A percentile compares a stretch with the other conserved stretches of the same genome.
phyloP scores from a whole-genome alignment of 306 rosid species.

The Castanospermum australe region DNA sequence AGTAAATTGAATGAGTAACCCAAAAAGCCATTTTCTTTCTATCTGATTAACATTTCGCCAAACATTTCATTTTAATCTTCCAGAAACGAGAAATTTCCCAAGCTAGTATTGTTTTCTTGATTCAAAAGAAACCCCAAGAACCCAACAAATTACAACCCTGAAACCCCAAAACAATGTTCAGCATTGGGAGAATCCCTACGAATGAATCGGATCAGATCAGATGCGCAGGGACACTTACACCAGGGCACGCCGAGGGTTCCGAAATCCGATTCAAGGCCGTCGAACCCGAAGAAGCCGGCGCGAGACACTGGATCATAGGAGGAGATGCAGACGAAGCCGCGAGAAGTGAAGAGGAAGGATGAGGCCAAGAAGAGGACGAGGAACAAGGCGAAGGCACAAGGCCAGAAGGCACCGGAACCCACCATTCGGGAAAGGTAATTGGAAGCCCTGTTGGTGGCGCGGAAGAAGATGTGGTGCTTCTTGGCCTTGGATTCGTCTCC shows the following conservation, averaged over 20 bases:
- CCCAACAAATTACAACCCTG: neutral
- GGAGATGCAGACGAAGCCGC: constrained; percentile 56
- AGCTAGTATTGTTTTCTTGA: neutral
- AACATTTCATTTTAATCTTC: neutral
- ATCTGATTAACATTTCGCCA: too few relatives aligned
- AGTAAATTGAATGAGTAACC: neutral
- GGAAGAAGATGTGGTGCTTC: constrained; percentile 42
- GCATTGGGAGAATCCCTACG: too few relatives aligned
- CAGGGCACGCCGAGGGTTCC: constrained; percentile 83
- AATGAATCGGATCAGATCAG: constrained; percentile 21
- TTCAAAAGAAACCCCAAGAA: neutral
- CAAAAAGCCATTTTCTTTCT: neutral
- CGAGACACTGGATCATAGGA: constrained; percentile 46
- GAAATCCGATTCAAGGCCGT: constrained; percentile 73
- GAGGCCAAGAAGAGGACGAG: constrained; percentile 38
- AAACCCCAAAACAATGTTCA: neutral
- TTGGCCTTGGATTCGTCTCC: constrained; percentile 52
- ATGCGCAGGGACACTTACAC: constrained; percentile 50
- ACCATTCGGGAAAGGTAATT: constrained; percentile 38
- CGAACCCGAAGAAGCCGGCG: constrained; percentile 58
- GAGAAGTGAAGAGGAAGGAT: constrained; percentile 43
- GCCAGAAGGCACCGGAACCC: constrained; percentile 49
- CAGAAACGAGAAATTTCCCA: neutral
- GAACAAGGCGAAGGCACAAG: constrained; percentile 40
- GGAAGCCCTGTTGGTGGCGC: constrained; percentile 35